A percentile compares a stretch with the other conserved stretches of the same genome.
phyloP scores from a whole-genome alignment of 805 yeast species.

The Myxozyma monticola region DNA sequence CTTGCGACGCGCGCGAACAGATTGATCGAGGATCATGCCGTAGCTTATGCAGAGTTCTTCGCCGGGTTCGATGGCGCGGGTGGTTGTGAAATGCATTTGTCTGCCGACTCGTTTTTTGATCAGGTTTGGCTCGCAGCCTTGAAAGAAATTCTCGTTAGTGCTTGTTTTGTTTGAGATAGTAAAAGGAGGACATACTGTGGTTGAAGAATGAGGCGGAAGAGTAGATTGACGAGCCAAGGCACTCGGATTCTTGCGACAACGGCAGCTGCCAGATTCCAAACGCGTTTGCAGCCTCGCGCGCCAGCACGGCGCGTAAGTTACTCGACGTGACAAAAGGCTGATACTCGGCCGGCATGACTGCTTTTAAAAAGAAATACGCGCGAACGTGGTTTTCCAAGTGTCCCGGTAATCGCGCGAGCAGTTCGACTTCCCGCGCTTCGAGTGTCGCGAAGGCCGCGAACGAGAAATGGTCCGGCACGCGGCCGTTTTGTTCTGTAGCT shows the following conservation, averaged over 20 bases:
- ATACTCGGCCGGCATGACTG: slow-evolving; percentile 9
- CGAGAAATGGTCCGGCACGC: slow-evolving; percentile 4
- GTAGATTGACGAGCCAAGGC: slow-evolving; percentile 59
- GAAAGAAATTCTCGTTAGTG: not conserved
- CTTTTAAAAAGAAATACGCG: slow-evolving; percentile 14
- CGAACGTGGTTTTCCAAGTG: slow-evolving; percentile 23
- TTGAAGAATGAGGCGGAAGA: slow-evolving; percentile 69
- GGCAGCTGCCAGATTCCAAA: slow-evolving; percentile 65
- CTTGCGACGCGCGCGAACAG: slow-evolving; percentile 45
- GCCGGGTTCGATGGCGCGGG: slow-evolving; percentile 43
- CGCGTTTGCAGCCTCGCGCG: slow-evolving; percentile 64
- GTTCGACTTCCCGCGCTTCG: slow-evolving; percentile 23
- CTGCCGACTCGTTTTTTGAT: slow-evolving; percentile 46
- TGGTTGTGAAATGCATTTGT: slow-evolving; percentile 47
- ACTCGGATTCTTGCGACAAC: slow-evolving; percentile 45
- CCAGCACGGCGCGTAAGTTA: slow-evolving; percentile 50
- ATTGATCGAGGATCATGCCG: slow-evolving; percentile 51
- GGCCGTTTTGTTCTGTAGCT: not conserved
- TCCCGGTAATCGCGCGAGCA: slow-evolving; percentile 15
- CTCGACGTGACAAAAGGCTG: slow-evolving; percentile 43
- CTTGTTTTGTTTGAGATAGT: not conserved
- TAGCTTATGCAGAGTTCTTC: slow-evolving; percentile 62
- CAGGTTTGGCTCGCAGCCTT: slow-evolving; percentile 58
- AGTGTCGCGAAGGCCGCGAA: slow-evolving; percentile 10
- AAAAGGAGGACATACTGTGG: slow-evolving; percentile 44